These are phyloP conservation scores for Candida labiduridarum DNA, from an alignment of 1,139 yeast species.

Conservation along the genomic window DNA sequence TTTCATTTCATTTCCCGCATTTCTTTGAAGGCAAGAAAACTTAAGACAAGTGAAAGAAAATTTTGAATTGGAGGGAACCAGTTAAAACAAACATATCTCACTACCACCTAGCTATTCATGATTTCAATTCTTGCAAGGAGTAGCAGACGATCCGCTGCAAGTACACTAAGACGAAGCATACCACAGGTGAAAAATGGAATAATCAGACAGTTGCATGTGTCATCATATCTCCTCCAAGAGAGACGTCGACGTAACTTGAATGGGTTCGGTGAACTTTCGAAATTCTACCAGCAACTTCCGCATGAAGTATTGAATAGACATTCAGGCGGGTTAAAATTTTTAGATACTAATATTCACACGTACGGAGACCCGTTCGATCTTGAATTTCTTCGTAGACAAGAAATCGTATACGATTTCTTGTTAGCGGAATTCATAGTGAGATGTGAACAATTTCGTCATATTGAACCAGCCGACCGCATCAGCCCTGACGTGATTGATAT, in stretches of 20 bases:
- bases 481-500: constrained; percentile 6
- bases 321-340: too few relatives aligned
- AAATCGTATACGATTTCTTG: constrained; percentile 11
- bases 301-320: too few relatives aligned
- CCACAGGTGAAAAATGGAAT: constrained; percentile 5
- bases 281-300: neutral
- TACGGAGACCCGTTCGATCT: constrained; percentile 13
- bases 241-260: neutral
- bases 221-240: neutral
- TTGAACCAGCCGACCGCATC: neutral
- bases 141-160: constrained; percentile 5
- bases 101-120: neutral
- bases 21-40: neutral
- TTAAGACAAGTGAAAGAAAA: neutral
- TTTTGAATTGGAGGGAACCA: neutral
- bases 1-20: constrained; percentile 2
- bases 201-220: constrained; percentile 10
- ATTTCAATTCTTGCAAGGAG: constrained; percentile 3
- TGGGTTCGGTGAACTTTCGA: neutral
- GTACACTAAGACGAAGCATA: constrained; percentile 3
- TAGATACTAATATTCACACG: neutral
- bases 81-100: neutral
- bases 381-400: constrained; percentile 10
- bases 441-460: constrained; percentile 9
- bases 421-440: constrained; percentile 11